These are phyloP conservation scores for Boletus rex-veris DNA, from an alignment of 768 basidiomycete species.

Conservation along the genomic window DNA sequence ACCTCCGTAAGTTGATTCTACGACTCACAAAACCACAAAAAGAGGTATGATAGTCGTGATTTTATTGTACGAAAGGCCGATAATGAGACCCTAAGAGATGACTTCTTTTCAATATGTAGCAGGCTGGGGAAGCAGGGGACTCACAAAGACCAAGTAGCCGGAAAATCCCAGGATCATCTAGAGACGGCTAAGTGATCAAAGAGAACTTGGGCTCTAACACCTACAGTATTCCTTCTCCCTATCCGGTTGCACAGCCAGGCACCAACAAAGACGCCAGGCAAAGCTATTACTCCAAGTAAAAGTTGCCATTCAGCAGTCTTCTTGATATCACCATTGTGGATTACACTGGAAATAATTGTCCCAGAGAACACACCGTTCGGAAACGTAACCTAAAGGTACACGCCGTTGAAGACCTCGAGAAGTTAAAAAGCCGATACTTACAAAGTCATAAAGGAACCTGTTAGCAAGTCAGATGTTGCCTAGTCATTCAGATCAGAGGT, in stretches of 20 bases:
- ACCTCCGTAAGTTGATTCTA: background rate
- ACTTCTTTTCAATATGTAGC: background rate
- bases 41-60: slow-evolving; percentile 59
- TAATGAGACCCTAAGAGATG: slow-evolving; percentile 42
- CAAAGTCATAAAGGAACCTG: slow-evolving; percentile 73
- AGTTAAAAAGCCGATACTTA: slow-evolving; percentile 15
- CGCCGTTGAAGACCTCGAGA: background rate
- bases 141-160: slow-evolving; percentile 62
- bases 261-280: slow-evolving; percentile 59
- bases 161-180: slow-evolving; percentile 68
- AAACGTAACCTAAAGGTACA: slow-evolving; percentile 51
- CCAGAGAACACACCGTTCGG: slow-evolving; percentile 71
- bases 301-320: slow-evolving; percentile 67
- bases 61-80: slow-evolving; percentile 58
- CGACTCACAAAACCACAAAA: slow-evolving; percentile 63
- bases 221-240: slow-evolving; percentile 56
- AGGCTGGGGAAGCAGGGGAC: slow-evolving; percentile 1
- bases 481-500: background rate
- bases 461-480: slow-evolving; percentile 1
- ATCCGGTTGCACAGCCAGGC: slow-evolving; percentile 48
- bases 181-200: slow-evolving; percentile 3
- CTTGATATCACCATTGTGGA: slow-evolving; percentile 52
- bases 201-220: slow-evolving; percentile 12
- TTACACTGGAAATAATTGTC: slow-evolving; percentile 64
- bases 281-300: slow-evolving; percentile 55